Conservation (phyloP, 331 rosid species). For the Quercus phellos region DNA sequence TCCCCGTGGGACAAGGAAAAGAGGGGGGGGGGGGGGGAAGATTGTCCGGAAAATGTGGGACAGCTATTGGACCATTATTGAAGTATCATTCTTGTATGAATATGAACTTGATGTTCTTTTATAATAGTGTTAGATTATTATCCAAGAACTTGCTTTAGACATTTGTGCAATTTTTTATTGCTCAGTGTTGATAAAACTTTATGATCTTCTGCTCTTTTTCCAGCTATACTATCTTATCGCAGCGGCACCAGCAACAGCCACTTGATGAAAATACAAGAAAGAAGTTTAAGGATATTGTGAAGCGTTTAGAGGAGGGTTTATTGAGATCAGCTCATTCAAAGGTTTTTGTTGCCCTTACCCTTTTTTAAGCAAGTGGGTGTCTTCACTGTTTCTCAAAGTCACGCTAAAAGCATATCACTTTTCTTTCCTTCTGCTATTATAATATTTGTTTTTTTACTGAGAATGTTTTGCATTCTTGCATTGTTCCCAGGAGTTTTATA, state of each 20-base stretch:
- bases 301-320: constrained; percentile 79
- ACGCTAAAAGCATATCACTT: background rate
- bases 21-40: background rate
- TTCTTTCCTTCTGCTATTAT: background rate
- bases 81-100: background rate
- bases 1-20: no score
- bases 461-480: background rate
- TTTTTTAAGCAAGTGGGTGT: background rate
- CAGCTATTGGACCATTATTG: background rate
- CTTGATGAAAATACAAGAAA: constrained; percentile 31
- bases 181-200: background rate
- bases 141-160: background rate
- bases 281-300: constrained; percentile 54
- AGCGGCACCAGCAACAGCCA: constrained; percentile 42
- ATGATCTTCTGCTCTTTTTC: constrained; percentile 15
- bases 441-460: background rate
- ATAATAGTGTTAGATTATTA: background rate
- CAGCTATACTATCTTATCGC: constrained; percentile 49
- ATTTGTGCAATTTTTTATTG: background rate
- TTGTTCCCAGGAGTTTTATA: background rate
- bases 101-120: background rate
- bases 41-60: background rate
- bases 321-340: constrained; percentile 48
- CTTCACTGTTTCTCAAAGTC: constrained; percentile 16
- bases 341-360: constrained; percentile 32